Base-by-base conservation (phyloP, 495 filamentous ascomycete species). In the Alectoria sarmentosa region DNA sequence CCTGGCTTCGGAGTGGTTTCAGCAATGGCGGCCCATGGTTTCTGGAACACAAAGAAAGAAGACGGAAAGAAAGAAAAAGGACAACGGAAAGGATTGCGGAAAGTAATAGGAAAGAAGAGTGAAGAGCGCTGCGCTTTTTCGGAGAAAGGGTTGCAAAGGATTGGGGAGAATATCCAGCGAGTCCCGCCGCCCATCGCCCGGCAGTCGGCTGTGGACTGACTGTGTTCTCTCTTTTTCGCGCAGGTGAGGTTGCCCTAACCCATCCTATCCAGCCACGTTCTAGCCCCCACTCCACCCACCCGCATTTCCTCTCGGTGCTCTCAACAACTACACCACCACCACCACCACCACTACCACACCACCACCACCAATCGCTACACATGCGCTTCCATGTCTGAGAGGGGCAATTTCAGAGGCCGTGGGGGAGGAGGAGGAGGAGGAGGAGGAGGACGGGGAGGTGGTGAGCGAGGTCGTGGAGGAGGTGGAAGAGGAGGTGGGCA, bases 371-470 rank as follows among this genome's bases (percentile, higher is more conserved):
- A 58, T 26, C 60, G 67, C 52, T 67, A 70, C 61, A 60, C 66
- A 67, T 63, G 65, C 60, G 68, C 69, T 66, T 65, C 65, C 66
- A 88, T 90, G 87, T 85, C 88, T 67, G 88, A 90, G 76, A 80
- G 87, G 82, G 85, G 82, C 62, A 78, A 79, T 56, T 84, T 85
- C 76, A 83, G 86, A 67, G 85, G 84, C 17, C 76, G 79, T 67
- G 74, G 78, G 62, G 75, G 81, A 58, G 77, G 77, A 66, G 74
- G 78, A 61, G 75, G 81, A 59, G 77, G 76, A 64, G 74, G 78
- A 68, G 75, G 76, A 65, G 32, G 57, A 64, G 74, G 78, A 68
- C 75, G 76, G 64, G 32, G 57, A 13, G 76, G 76, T 62, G 73
- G 78, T 42, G 73, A 77, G 42, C 75, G 76, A 60, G 77, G 79